A percentile compares a stretch with the other conserved stretches of the same genome.
Conservation (phyloP, 2,329 filamentous ascomycete species). For the Onygena corvina region DNA sequence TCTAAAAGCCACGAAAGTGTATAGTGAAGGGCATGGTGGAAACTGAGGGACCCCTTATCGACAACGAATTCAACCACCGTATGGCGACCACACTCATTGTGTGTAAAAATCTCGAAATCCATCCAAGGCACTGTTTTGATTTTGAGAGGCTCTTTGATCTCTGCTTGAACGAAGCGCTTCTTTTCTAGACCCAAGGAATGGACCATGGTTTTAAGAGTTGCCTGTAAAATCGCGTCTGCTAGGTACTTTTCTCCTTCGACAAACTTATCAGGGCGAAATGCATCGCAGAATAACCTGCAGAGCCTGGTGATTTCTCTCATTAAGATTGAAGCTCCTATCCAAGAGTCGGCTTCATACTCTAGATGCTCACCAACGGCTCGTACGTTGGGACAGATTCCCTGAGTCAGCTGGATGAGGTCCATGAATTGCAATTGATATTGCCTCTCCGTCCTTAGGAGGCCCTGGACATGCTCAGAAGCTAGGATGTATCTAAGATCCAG, state of each 20-base stretch:
- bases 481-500: slow-evolving; percentile 86
- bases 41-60: slow-evolving; percentile 83
- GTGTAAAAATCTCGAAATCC: slow-evolving; percentile 54
- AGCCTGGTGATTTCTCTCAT: slow-evolving; percentile 90
- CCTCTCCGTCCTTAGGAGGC: slow-evolving; percentile 67
- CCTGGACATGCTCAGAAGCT: slow-evolving; percentile 75
- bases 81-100: slow-evolving; percentile 41
- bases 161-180: slow-evolving; percentile 68
- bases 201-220: slow-evolving; percentile 72
- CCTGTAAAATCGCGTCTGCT: slow-evolving; percentile 53
- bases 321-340: slow-evolving; percentile 91
- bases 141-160: slow-evolving; percentile 72
- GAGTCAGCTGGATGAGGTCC: slow-evolving; percentile 88
- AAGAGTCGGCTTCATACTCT: slow-evolving; percentile 94
- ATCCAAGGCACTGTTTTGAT: slow-evolving; percentile 71
- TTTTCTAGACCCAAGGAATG: slow-evolving; percentile 85
- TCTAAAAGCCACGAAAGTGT: slow-evolving; percentile 93
- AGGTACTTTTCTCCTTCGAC: slow-evolving; percentile 53
- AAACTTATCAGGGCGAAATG: slow-evolving; percentile 60
- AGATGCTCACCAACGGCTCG: slow-evolving; percentile 89
- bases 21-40: slow-evolving; percentile 94
- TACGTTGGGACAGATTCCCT: slow-evolving; percentile 91
- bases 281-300: slow-evolving; percentile 75
- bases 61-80: slow-evolving; percentile 76
- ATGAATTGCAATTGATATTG: slow-evolving; percentile 89